Conservation (phyloP, 2,329 filamentous ascomycete genomes). For the Diaporthe sp. region DNA sequence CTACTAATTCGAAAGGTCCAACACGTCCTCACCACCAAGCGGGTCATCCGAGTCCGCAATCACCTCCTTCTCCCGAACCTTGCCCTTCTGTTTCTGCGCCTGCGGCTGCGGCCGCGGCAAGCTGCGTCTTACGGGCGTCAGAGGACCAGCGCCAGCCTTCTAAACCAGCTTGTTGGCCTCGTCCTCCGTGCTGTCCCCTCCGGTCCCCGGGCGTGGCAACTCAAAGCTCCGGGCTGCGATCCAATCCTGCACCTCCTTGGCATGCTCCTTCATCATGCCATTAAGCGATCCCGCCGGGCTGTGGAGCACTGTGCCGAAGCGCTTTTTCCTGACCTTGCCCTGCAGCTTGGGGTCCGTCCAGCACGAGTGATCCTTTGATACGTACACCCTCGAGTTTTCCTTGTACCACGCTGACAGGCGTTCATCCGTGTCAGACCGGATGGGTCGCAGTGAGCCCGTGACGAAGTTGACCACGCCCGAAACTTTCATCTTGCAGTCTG, state of each 20-base stretch:
- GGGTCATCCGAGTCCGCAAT: background rate
- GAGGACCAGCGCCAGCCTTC: conserved; percentile 1
- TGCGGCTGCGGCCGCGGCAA: background rate
- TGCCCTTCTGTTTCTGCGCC: background rate
- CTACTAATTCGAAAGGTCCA: background rate
- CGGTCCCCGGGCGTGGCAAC: conserved; percentile 47
- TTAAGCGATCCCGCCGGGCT: conserved; percentile 64
- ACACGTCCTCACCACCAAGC: background rate
- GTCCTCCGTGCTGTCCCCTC: conserved; percentile 64
- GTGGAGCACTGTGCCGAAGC: conserved; percentile 71
- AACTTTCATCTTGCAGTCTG: conserved; percentile 76
- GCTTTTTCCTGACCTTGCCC: conserved; percentile 70
- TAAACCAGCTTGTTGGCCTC: conserved; percentile 52
- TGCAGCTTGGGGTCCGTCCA: conserved; percentile 76
- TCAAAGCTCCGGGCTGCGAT: conserved; percentile 55
- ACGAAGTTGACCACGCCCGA: conserved; percentile 86
- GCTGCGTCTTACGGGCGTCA: background rate
- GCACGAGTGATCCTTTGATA: conserved; percentile 80
- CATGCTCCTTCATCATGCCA: conserved; percentile 70
- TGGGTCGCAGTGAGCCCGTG: conserved; percentile 79
- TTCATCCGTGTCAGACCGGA: conserved; percentile 84
- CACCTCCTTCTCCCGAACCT: background rate
- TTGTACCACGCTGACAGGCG: conserved; percentile 86
- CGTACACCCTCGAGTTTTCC: conserved; percentile 83
- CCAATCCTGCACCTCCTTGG: conserved; percentile 65